These are phyloP conservation scores for Cornus kousa DNA, from an alignment of 148 eudicot genomes.

Conservation along the genomic window DNA sequence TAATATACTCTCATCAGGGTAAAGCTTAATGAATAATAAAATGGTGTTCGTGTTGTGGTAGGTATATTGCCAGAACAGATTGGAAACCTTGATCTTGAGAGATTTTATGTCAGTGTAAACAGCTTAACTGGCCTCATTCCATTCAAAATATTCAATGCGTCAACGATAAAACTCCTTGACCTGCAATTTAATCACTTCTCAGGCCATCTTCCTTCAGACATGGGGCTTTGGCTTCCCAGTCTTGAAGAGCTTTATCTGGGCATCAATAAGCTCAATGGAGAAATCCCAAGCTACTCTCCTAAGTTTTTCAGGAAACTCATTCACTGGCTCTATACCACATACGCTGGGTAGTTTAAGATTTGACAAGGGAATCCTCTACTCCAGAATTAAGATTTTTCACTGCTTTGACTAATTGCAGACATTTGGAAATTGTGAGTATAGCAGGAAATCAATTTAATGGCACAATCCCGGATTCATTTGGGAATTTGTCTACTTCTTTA, in stretches of 20 bases:
- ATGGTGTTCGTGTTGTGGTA: background rate
- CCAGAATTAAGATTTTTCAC: background rate
- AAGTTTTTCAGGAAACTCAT: background rate
- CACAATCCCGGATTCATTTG: background rate
- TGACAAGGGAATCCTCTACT: background rate
- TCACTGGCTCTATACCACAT: constrained; percentile 1
- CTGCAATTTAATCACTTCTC: background rate
- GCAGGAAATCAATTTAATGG: constrained; percentile 1
- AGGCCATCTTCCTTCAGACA: constrained; percentile 8
- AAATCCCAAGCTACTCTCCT: constrained; percentile 1
- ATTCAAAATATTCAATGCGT: constrained; percentile 17
- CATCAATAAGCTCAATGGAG: background rate
- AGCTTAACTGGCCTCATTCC: constrained; percentile 18
- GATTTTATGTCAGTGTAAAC: background rate
- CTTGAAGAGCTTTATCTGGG: constrained; percentile 4
- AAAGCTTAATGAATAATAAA: too few relatives aligned
- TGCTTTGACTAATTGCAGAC: constrained; percentile 4
- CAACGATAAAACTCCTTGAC: background rate
- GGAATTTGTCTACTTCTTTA: background rate
- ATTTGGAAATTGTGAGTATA: background rate
- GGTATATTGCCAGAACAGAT: constrained; percentile 16
- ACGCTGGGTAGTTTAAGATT: constrained; percentile 2
- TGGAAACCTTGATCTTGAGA: constrained; percentile 11
- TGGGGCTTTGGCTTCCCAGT: constrained; percentile 1
- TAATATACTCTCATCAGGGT: too few relatives aligned